Conservation (phyloP, 441 rosid species). For the Raphanus hybrid region DNA sequence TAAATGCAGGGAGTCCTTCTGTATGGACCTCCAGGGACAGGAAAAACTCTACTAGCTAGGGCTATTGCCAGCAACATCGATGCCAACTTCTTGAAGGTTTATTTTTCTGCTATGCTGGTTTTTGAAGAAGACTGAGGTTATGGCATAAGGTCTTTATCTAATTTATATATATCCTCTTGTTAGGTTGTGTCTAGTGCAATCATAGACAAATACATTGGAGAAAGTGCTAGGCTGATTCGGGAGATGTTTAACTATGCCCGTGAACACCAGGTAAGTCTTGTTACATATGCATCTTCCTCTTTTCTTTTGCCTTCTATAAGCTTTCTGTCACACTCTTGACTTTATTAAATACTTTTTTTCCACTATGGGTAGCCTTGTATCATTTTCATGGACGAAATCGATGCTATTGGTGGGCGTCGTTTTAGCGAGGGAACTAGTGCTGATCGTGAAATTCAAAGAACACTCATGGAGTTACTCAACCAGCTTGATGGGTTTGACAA, state of each 20-base stretch:
- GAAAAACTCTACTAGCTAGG: conserved; percentile 49
- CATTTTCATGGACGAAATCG: too few species aligned
- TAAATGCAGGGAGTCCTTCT: conserved; percentile 82
- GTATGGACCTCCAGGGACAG: conserved; percentile 55
- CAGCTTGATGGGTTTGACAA: conserved; percentile 98
- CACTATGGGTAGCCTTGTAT: too few species aligned
- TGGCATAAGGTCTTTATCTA: too few species aligned
- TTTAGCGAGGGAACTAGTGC: too few species aligned
- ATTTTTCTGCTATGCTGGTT: neutral
- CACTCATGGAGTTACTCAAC: conserved; percentile 94
- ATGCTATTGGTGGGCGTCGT: too few species aligned
- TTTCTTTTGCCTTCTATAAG: neutral
- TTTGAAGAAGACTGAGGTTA: neutral
- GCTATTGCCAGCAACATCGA: conserved; percentile 53
- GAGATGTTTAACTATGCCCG: conserved; percentile 99
- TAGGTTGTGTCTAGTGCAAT: conserved; percentile 99
- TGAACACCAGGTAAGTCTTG: conserved; percentile 80
- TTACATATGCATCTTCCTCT: conserved; percentile 2
- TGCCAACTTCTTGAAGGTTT: conserved; percentile 72
- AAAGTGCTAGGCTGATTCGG: conserved; percentile 93
- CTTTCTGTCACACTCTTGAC: neutral
- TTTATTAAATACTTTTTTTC: too few species aligned
- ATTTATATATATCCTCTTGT: too few species aligned
- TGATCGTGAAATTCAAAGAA: conserved; percentile 56
- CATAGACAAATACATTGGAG: conserved; percentile 95